Percentiles rank a stretch among this genome's conserved stretches.
These are phyloP conservation scores for Hanseniaspora thailandica DNA, from an alignment of 805 yeast species.

Conservation along the genomic window DNA sequence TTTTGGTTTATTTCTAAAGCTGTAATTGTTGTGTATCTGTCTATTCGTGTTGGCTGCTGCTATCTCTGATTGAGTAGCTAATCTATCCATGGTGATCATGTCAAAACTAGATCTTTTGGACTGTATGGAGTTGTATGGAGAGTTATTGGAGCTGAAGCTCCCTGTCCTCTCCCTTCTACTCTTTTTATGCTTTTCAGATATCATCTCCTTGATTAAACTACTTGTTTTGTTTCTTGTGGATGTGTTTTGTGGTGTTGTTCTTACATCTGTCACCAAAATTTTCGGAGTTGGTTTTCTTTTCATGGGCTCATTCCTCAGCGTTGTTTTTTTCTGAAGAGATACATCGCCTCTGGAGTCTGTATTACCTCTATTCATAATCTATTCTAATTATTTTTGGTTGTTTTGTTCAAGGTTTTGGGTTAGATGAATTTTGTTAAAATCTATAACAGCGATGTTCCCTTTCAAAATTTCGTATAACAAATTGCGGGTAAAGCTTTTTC, in stretches of 20 bases:
- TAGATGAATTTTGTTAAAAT: no score
- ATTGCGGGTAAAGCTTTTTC: no score
- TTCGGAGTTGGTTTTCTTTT: constrained; percentile 8
- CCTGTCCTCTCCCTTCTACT: neutral
- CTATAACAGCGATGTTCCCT: no score
- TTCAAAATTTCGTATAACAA: no score
- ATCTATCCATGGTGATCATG: constrained; percentile 17
- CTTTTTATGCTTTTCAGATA: constrained; percentile 3
- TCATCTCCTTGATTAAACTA: constrained; percentile 9
- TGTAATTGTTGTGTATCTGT: constrained; percentile 1
- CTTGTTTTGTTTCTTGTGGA: constrained; percentile 5
- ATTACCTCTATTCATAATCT: neutral
- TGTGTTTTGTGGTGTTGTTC: neutral
- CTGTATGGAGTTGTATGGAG: neutral
- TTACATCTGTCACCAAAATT: constrained; percentile 8
- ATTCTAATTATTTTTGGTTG: neutral
- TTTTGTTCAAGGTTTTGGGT: neutral
- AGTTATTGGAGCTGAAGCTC: neutral
- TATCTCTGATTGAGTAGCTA: constrained; percentile 26
- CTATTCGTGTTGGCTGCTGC: constrained; percentile 30
- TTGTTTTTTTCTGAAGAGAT: neutral
- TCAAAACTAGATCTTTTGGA: constrained; percentile 12
- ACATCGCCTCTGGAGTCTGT: neutral
- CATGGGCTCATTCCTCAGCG: neutral
- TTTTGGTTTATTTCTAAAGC: constrained; percentile 23